phyloP scores from a whole-genome alignment of 176 grass and related monocot genomes.

The Aegilops bicornis region DNA sequence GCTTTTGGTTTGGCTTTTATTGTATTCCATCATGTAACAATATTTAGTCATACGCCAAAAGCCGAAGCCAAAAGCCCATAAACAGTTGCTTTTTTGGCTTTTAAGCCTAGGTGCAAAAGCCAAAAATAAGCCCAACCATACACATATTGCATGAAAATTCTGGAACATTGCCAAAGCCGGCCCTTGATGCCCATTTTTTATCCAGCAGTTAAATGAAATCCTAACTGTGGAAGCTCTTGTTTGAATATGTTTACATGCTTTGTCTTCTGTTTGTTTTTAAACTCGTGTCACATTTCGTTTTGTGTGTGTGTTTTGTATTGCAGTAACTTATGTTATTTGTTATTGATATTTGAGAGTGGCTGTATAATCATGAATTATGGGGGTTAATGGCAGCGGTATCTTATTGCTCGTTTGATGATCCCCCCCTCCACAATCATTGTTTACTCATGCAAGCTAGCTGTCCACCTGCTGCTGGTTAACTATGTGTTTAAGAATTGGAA shows the following conservation, averaged over 20 bases:
- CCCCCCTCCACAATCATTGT: neutral
- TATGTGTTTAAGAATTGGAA: neutral
- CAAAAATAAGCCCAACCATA: too few species aligned
- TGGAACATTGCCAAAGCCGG: neutral
- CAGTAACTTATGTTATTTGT: conserved; percentile 3
- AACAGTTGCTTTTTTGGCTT: too few species aligned
- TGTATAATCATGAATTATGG: neutral
- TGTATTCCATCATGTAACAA: too few species aligned
- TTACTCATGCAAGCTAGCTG: neutral
- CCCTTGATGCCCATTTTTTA: neutral
- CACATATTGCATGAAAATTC: neutral
- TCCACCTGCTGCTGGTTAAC: neutral
- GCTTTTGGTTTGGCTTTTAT: too few species aligned
- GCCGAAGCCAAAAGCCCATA: too few species aligned
- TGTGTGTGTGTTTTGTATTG: neutral
- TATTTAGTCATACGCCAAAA: too few species aligned
- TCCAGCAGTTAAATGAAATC: conserved; percentile 1
- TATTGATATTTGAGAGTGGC: neutral
- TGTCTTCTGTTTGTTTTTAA: too few species aligned
- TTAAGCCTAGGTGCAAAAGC: too few species aligned
- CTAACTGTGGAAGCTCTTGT: conserved; percentile 1
- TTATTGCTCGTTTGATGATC: conserved; percentile 19
- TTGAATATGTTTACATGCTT: neutral
- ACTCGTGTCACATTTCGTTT: too few species aligned
- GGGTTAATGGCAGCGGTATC: neutral